These are phyloP conservation scores for Pouteria campechiana DNA, from an alignment of 179 eudicot species.

Conservation along the genomic window DNA sequence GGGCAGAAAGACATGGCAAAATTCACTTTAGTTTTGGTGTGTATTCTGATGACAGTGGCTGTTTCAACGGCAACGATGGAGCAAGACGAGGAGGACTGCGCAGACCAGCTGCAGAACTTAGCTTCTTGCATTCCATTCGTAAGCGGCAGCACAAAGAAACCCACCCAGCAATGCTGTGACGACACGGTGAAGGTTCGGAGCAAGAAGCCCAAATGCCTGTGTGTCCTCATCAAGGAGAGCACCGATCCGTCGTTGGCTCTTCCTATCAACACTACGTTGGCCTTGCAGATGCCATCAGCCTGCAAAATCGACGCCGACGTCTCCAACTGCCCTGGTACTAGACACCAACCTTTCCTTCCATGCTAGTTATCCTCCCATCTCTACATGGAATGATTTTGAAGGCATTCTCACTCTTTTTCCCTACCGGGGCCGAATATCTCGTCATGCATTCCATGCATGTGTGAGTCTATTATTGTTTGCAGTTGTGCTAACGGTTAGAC, in stretches of 20 bases:
- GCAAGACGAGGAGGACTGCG: constrained; percentile 27
- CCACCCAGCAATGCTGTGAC: constrained; percentile 20
- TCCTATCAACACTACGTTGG: constrained; percentile 29
- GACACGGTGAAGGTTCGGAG: constrained; percentile 18
- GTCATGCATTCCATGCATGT: too few species aligned
- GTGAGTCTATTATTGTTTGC: too few species aligned
- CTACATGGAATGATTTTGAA: too few species aligned
- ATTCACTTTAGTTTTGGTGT: too few species aligned
- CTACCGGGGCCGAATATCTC: too few species aligned
- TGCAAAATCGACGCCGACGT: constrained; percentile 26
- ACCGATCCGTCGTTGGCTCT: constrained; percentile 28
- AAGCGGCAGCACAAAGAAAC: constrained; percentile 29
- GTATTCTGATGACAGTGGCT: neutral
- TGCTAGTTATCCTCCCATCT: too few species aligned
- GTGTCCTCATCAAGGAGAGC: constrained; percentile 34
- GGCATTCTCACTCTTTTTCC: too few species aligned
- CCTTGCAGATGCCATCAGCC: constrained; percentile 22
- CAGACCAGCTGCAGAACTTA: constrained; percentile 21
- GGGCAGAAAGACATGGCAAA: too few species aligned
- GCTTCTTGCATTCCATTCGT: constrained; percentile 27
- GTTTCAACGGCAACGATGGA: constrained; percentile 10
- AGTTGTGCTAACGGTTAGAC: too few species aligned
- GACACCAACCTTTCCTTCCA: neutral
- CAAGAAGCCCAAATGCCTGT: constrained; percentile 24
- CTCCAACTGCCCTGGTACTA: constrained; percentile 28